Evolutionary conservation across 2,329 filamentous ascomycete genomes (phyloP).

Genomic region (Aspergillus terreus): DNA sequence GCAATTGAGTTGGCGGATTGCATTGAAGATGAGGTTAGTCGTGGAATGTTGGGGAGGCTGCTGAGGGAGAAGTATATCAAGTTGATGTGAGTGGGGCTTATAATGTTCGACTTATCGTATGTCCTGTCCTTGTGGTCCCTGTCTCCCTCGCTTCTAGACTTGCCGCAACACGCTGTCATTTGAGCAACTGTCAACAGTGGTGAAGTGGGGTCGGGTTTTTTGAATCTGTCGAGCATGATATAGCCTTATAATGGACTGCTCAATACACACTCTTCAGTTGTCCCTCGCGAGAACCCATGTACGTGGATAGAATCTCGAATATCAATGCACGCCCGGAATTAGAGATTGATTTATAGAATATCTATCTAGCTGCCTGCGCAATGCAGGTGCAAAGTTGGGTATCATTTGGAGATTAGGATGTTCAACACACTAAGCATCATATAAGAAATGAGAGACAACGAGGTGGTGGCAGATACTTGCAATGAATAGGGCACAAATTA

Average conservation of each 20-base stretch:
- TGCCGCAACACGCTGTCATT: too few species aligned
- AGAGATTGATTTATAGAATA: neutral
- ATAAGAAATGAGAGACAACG: neutral
- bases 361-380: neutral
- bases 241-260: too few species aligned
- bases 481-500: neutral
- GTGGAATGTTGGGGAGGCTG: conserved; percentile 18
- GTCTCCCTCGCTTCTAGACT: too few species aligned
- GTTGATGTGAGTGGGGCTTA: conserved; percentile 9
- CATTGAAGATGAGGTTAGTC: conserved; percentile 17
- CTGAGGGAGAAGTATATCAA: conserved; percentile 27
- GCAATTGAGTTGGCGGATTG: conserved; percentile 32
- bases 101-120: neutral
- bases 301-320: too few species aligned
- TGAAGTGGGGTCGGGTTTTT: too few species aligned
- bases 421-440: neutral
- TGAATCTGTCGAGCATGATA: too few species aligned
- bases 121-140: too few species aligned
- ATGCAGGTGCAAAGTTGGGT: neutral
- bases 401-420: neutral
- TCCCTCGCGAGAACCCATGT: too few species aligned
- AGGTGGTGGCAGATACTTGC: neutral
- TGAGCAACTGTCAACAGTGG: too few species aligned
- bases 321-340: neutral
- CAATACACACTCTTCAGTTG: too few species aligned